phyloP scores from a whole-genome alignment of 1,284 basidiomycete species.

The Rhodotorula sp. region DNA sequence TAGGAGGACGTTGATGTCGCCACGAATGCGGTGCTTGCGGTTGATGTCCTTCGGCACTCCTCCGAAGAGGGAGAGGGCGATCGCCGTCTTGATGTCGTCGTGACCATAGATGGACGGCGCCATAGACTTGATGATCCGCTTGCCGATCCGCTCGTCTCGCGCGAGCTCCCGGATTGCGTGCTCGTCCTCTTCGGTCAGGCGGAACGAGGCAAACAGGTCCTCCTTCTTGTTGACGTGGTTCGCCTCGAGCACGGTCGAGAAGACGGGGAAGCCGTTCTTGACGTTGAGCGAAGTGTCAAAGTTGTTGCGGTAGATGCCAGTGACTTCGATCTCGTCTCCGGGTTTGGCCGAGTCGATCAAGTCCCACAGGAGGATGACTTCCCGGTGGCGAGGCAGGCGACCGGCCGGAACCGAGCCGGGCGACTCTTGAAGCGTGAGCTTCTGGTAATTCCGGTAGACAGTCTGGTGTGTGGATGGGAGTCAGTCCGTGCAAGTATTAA shows the following conservation, averaged over 20 bases:
- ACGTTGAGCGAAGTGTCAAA: slow-evolving; percentile 97
- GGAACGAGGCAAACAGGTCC: slow-evolving; percentile 86
- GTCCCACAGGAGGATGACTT: slow-evolving; percentile 96
- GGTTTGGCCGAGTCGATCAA: slow-evolving; percentile 97
- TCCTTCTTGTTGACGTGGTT: slow-evolving; percentile 98
- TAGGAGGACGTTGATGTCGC: slow-evolving; percentile 94
- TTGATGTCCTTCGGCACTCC: slow-evolving; percentile 95
- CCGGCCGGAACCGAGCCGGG: slow-evolving; percentile 98
- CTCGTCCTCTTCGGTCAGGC: slow-evolving; percentile 94
- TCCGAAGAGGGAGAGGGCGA: slow-evolving; percentile 90
- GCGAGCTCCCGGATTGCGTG: slow-evolving; percentile 81
- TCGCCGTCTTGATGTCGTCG: slow-evolving; percentile 96
- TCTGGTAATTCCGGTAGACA: slow-evolving; percentile 97
- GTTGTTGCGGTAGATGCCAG: slow-evolving; percentile 97
- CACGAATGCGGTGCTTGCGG: slow-evolving; percentile 91
- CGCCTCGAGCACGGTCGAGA: slow-evolving; percentile 95
- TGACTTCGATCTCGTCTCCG: slow-evolving; percentile 96
- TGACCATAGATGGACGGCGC: slow-evolving; percentile 98
- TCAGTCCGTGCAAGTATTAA: too few relatives aligned
- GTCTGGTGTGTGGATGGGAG: slow-evolving; percentile 61
- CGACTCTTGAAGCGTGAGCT: slow-evolving; percentile 97
- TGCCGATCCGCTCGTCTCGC: slow-evolving; percentile 88
- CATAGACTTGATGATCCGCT: slow-evolving; percentile 96
- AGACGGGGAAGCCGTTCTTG: slow-evolving; percentile 99
- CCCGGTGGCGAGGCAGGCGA: slow-evolving; percentile 90